These are phyloP conservation scores for Lanmaoa pseudosensibilis DNA, from an alignment of 768 basidiomycete species.

Conservation along the genomic window DNA sequence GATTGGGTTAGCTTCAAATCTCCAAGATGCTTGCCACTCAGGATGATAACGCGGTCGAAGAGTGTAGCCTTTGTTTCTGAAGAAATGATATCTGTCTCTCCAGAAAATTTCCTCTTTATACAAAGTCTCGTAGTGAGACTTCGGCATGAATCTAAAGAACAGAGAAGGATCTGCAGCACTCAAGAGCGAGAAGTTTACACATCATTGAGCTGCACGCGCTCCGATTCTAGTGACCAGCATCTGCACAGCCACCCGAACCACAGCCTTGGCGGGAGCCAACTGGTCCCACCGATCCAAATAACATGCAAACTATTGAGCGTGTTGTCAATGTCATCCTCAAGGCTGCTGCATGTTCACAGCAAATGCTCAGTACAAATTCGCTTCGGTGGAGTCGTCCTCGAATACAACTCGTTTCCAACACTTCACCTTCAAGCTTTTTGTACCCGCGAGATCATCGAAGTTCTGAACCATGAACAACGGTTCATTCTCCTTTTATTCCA, in stretches of 20 bases:
- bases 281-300: too few species aligned
- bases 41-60: conserved; percentile 29
- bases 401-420: neutral
- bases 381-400: neutral
- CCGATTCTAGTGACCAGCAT: too few species aligned
- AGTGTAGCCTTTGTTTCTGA: conserved; percentile 22
- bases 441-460: neutral
- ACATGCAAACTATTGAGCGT: too few species aligned
- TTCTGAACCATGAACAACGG: neutral
- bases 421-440: neutral
- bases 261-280: too few species aligned
- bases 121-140: neutral
- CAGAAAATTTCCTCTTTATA: conserved; percentile 13
- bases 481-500: neutral
- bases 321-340: neutral
- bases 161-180: too few species aligned
- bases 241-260: too few species aligned
- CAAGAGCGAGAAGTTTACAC: too few species aligned
- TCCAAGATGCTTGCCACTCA: conserved; percentile 33
- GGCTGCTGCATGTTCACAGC: neutral
- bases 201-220: too few species aligned
- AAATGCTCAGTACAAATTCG: neutral
- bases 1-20: neutral
- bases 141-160: too few species aligned
- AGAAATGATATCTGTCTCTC: conserved; percentile 18